Evolutionary conservation across 208 protist species (phyloP).

Genomic region (Trypanosoma cruzi): DNA sequence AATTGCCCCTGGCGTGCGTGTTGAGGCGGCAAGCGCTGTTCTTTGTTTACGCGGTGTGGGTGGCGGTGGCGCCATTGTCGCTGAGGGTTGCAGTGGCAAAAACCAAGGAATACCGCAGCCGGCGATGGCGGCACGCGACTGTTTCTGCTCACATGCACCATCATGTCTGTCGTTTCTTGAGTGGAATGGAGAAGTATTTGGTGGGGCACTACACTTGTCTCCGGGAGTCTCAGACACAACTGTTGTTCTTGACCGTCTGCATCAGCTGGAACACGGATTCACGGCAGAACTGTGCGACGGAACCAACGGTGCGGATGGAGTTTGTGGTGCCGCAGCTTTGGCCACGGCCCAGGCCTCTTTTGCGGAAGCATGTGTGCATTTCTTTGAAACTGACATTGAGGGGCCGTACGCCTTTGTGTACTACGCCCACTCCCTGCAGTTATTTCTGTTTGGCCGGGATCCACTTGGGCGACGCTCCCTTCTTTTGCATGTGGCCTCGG

Average conservation of each 20-base stretch:
- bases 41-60: constrained; percentile 52
- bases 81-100: not conserved
- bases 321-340: constrained; percentile 6
- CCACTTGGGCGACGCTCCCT: constrained; percentile 88
- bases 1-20: constrained; percentile 15
- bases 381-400: constrained; percentile 76
- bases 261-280: constrained; percentile 54
- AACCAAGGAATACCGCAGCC: constrained; percentile 50
- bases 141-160: not conserved
- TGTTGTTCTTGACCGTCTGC: constrained; percentile 56
- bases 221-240: constrained; percentile 77
- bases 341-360: constrained; percentile 52
- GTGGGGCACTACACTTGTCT: constrained; percentile 60
- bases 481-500: constrained; percentile 46
- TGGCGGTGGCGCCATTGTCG: not conserved
- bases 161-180: constrained; percentile 50
- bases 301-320: not conserved
- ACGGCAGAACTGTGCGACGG: constrained; percentile 1
- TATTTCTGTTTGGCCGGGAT: constrained; percentile 89
- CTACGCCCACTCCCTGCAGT: constrained; percentile 53
- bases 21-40: constrained; percentile 61
- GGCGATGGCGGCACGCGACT: constrained; percentile 39
- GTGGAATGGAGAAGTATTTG: constrained; percentile 91
- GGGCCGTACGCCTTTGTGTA: constrained; percentile 90
- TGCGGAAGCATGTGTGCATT: constrained; percentile 47